A percentile compares a stretch with the other conserved stretches of the same genome.
Conservation (phyloP, 2,329 filamentous ascomycete species). For the Lachnellula willkommii region DNA sequence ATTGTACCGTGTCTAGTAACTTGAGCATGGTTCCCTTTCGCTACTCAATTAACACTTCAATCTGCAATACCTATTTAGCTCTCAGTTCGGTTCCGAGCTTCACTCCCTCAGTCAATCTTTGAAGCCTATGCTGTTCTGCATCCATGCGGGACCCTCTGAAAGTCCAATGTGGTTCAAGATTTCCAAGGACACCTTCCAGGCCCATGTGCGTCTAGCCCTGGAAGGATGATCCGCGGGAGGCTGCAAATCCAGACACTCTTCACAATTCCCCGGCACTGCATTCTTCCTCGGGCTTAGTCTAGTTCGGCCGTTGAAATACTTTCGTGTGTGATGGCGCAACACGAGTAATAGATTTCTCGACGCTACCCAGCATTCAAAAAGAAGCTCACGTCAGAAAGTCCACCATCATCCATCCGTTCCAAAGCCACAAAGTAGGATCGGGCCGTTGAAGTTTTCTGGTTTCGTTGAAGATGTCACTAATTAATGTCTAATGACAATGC, state of each 20-base stretch:
- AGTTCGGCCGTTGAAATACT: background rate
- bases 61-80: no score
- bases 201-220: background rate
- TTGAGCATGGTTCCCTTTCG: background rate
- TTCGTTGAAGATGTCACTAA: background rate
- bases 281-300: background rate
- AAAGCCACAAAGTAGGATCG: background rate
- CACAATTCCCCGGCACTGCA: background rate
- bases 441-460: background rate
- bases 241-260: background rate
- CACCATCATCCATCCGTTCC: background rate
- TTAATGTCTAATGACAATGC: background rate
- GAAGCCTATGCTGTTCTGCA: background rate
- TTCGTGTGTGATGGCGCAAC: background rate
- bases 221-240: background rate
- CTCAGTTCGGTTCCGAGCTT: no score
- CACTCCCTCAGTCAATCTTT: background rate
- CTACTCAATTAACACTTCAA: background rate
- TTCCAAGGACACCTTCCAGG: background rate
- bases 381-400: background rate
- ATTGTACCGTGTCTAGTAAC: no score
- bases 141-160: background rate
- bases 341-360: background rate
- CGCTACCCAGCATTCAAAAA: background rate
- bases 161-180: background rate